Evolutionary conservation across 148 eudicot species (phyloP).

Genomic region (Limonium bicolor): DNA sequence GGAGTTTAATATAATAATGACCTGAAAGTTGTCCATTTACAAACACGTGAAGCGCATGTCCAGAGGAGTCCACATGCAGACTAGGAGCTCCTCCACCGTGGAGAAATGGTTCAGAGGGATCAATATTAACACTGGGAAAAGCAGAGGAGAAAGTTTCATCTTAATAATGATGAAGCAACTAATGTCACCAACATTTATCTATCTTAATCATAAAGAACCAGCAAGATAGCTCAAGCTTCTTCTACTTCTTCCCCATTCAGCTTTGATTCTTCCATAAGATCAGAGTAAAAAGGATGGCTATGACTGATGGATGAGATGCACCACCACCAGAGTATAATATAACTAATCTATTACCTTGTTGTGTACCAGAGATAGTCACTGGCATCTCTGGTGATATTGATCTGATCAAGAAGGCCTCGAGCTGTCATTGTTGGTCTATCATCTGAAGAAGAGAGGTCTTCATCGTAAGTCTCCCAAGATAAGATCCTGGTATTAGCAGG

Average conservation of each 20-base stretch:
- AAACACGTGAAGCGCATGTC: constrained; percentile 62
- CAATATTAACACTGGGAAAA: constrained; percentile 35
- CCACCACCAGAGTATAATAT: no score
- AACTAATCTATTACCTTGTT: no score
- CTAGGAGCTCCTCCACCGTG: constrained; percentile 42
- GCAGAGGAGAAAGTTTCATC: background rate
- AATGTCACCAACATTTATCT: background rate
- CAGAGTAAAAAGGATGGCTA: no score
- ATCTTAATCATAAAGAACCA: background rate
- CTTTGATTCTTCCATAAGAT: no score
- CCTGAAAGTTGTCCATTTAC: constrained; percentile 64
- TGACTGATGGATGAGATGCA: no score
- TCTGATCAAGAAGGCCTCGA: constrained; percentile 63
- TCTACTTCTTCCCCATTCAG: no score
- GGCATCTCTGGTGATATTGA: constrained; percentile 61
- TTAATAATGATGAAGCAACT: background rate
- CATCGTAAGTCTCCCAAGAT: constrained; percentile 63
- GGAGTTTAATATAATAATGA: constrained; percentile 6
- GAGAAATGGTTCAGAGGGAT: constrained; percentile 48
- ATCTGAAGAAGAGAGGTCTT: constrained; percentile 40
- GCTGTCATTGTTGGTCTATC: constrained; percentile 38
- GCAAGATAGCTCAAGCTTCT: no score
- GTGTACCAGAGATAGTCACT: constrained; percentile 88
- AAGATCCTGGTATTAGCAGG: constrained; percentile 25
- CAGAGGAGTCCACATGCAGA: constrained; percentile 47